Evolutionary conservation across 352 stramenopile species (phyloP).

Genomic region (Discostella stelligera): DNA sequence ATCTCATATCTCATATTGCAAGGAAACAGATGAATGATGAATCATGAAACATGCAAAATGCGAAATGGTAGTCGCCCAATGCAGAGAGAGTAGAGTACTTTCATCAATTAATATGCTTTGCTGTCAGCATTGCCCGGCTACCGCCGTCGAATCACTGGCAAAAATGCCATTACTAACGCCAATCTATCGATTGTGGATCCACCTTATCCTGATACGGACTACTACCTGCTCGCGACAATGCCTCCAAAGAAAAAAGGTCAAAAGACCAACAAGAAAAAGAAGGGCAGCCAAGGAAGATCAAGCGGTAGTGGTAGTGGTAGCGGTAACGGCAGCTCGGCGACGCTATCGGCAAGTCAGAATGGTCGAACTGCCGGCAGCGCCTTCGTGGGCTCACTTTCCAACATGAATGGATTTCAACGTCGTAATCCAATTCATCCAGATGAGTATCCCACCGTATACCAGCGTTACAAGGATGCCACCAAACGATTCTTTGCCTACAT

Average conservation of each 20-base stretch:
- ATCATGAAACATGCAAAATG: too few species aligned
- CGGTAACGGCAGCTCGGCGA: neutral
- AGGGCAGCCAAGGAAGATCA: neutral
- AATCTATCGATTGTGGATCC: too few species aligned
- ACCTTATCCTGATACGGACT: too few species aligned
- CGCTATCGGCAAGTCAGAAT: neutral
- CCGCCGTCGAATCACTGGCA: too few species aligned
- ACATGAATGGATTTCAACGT: slow-evolving; percentile 15
- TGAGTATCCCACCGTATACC: slow-evolving; percentile 46
- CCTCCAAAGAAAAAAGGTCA: slow-evolving; percentile 6
- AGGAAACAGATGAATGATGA: too few species aligned
- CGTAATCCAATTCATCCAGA: neutral
- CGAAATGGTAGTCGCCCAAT: too few species aligned
- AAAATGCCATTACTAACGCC: too few species aligned
- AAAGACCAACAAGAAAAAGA: slow-evolving; percentile 24
- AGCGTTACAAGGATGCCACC: slow-evolving; percentile 56
- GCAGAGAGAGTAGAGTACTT: too few species aligned
- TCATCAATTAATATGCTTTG: too few species aligned
- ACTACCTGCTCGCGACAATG: neutral
- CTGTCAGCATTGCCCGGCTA: too few species aligned
- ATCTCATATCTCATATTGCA: too few species aligned
- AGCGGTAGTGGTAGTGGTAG: neutral
- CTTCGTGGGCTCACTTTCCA: slow-evolving; percentile 22
- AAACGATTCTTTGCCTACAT: slow-evolving; percentile 48
- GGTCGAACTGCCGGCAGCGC: neutral